Evolutionary conservation across 441 rosid species (phyloP), one percentile per base, ranked within the genome.

Genomic region (Adansonia rubrostipa): DNA sequence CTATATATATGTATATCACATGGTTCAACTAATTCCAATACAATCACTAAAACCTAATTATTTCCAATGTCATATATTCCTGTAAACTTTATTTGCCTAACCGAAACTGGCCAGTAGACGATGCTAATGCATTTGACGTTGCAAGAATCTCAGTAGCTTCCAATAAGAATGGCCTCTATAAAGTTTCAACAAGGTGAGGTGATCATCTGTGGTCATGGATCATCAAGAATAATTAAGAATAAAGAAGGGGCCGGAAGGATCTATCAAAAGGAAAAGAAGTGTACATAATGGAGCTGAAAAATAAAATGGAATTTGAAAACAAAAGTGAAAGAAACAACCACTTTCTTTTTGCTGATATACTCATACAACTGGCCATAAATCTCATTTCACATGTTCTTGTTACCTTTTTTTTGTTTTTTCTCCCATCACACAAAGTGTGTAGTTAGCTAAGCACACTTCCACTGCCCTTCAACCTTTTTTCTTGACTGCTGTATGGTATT

Each of bases 251-350:
- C 33, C 33, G 44, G 36, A 14, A 80, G 45, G 45, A 13, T 33
- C 68, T 13, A 63, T 33, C 4, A 13, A 48, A 24, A 22, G 10
- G 77, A 79, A 69, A 11, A 64, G 4, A 19, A 36, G 28, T 61
- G 54, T 1, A 0, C 9, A 9, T 4, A 14, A n/a, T 50, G n/a
- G 11, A 13, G 54, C 54, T 51, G 11, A 24, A 73, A 20, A 63
- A 78, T 76, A 79, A 81, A 78, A 74, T 44, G 33, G 48, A 74
- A 53, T 44, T 36, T 47, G 50, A 14, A 54, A 60, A 47, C 20
- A 45, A 63, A 56, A 70, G 67, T 69, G 77, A 79, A 77, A 79
- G 83, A 80, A 80, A 77, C 85, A 70, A 75, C 57, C 73, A 74
- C 83, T 75, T 22, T 42, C 57, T 28, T 28, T 47, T 67, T 51